Conservation (phyloP, 208 protist species). For the Leishmania lainsoni region DNA sequence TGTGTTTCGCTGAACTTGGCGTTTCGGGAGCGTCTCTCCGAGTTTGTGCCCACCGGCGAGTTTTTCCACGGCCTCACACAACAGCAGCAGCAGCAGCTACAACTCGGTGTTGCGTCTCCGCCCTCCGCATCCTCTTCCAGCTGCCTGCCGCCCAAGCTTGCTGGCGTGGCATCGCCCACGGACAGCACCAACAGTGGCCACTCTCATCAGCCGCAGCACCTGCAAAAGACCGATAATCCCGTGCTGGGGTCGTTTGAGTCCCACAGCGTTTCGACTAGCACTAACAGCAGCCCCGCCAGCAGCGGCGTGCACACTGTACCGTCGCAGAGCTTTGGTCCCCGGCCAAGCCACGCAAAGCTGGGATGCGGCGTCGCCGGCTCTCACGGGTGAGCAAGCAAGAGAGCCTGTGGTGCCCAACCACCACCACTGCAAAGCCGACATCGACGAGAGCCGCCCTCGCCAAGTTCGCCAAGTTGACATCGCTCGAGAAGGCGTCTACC, state of each 20-base stretch:
- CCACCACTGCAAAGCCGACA: not conserved
- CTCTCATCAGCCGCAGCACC: not conserved
- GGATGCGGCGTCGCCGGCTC: not conserved
- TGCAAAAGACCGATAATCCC: not conserved
- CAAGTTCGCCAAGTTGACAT: slow-evolving; percentile 10
- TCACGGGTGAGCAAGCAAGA: not conserved
- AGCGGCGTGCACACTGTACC: slow-evolving; percentile 1
- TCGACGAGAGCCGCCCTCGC: not conserved
- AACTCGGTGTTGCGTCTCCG: not conserved
- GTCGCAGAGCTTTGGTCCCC: slow-evolving; percentile 10
- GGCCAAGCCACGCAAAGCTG: not conserved
- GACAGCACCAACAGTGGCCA: not conserved
- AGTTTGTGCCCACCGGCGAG: slow-evolving; percentile 29
- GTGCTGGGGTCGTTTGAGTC: not conserved
- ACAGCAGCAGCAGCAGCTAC: not conserved
- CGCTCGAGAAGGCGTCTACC: slow-evolving; percentile 14
- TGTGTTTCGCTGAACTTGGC: slow-evolving; percentile 84
- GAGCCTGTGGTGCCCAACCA: not conserved
- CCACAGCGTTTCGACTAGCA: slow-evolving; percentile 11
- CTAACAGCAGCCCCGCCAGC: slow-evolving; percentile 24
- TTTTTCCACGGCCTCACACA: slow-evolving; percentile 19
- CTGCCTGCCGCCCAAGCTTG: slow-evolving; percentile 13
- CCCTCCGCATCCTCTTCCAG: not conserved
- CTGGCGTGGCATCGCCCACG: not conserved
- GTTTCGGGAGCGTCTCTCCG: slow-evolving; percentile 70